These are phyloP conservation scores for Zychaea mexicana DNA, from an alignment of 371 early-diverging fungal species.

Conservation along the genomic window DNA sequence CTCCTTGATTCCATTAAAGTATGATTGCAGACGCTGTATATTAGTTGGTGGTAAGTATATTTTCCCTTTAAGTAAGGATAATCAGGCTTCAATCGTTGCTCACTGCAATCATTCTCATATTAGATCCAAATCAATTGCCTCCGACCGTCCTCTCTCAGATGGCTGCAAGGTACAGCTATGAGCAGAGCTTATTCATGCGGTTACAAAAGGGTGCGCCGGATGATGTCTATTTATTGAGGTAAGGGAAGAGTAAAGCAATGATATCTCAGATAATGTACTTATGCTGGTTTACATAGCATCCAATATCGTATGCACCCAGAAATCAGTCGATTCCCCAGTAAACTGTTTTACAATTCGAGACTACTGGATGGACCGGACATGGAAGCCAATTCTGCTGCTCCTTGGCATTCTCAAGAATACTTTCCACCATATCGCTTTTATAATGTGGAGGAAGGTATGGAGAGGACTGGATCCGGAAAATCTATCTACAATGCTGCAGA, in stretches of 20 bases:
- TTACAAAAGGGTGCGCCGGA: constrained; percentile 67
- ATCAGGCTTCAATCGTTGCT: not conserved
- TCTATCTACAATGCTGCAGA: constrained; percentile 87
- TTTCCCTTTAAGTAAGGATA: not conserved
- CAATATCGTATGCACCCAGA: constrained; percentile 98
- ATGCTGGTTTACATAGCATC: constrained; percentile 54
- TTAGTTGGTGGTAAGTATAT: constrained; percentile 83
- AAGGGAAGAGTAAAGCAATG: not conserved
- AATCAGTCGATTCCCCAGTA: constrained; percentile 85
- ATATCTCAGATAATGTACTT: not conserved
- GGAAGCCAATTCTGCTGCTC: constrained; percentile 58
- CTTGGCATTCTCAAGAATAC: constrained; percentile 73
- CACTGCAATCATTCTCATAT: not conserved
- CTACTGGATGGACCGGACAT: constrained; percentile 82
- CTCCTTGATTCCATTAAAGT: constrained; percentile 89
- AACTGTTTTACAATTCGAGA: constrained; percentile 79
- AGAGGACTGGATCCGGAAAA: constrained; percentile 63
- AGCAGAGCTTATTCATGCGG: constrained; percentile 89
- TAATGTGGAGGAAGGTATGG: constrained; percentile 73
- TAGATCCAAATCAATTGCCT: constrained; percentile 96
- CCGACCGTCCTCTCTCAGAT: constrained; percentile 86
- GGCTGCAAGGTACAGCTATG: constrained; percentile 79
- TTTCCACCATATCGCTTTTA: constrained; percentile 85
- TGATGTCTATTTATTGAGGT: constrained; percentile 74
- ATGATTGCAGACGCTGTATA: constrained; percentile 81